Evolutionary conservation across 768 basidiomycete species (phyloP).

Genomic region (Kwoniella sp.): DNA sequence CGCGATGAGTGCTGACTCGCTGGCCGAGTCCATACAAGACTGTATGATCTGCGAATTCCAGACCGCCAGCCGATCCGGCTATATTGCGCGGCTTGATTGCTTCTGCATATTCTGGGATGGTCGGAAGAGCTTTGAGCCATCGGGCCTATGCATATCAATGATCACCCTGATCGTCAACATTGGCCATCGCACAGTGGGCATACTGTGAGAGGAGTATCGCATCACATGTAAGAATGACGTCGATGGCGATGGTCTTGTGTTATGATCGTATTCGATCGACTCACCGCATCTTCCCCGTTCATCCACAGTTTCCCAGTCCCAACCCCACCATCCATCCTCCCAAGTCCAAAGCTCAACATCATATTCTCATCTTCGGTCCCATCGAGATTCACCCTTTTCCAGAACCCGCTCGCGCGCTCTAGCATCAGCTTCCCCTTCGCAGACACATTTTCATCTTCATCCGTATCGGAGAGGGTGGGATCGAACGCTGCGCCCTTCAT

Average conservation of each 20-base stretch:
- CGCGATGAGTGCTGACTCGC: conserved; percentile 7
- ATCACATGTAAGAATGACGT: too few species aligned
- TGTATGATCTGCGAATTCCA: conserved; percentile 3
- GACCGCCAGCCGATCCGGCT: background rate
- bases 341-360: conserved; percentile 2
- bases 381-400: background rate
- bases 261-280: too few species aligned
- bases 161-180: background rate
- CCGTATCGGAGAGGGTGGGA: too few species aligned
- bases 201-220: too few species aligned
- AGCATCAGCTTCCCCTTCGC: too few species aligned
- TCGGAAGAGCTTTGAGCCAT: conserved; percentile 4
- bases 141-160: background rate
- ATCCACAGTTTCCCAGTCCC: conserved; percentile 6
- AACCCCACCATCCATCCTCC: background rate
- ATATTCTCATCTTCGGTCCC: background rate
- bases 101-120: conserved; percentile 4
- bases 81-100: background rate
- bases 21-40: conserved; percentile 5
- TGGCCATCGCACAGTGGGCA: too few species aligned
- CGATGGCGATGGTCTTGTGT: too few species aligned
- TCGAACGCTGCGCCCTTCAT: too few species aligned
- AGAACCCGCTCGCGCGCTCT: conserved; percentile 7
- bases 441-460: too few species aligned
- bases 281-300: conserved; percentile 6